Base-by-base conservation (phyloP, 2,329 filamentous ascomycete genomes). In the Shiraia bambusicola region DNA sequence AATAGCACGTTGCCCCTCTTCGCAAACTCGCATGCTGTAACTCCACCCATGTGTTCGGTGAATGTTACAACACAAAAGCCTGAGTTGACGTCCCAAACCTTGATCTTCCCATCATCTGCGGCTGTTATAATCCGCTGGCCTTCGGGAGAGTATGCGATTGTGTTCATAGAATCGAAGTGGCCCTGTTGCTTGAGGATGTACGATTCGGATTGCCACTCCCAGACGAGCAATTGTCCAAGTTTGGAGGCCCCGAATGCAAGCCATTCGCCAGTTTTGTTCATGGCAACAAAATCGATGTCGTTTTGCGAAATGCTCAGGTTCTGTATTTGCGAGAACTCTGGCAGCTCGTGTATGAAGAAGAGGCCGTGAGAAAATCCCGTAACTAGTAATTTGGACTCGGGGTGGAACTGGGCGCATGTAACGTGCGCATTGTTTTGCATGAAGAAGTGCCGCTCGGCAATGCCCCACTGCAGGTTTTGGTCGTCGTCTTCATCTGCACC, bases 151-250 rank as follows among this genome's bases (percentile, higher is more conserved):
- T 97, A 98, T 7, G 87, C 86, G 3, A 98, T 76, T 0, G 90
- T 81, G 69, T 97, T 97, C 81, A 97, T 91, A 2, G 89, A 87
- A 66, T 98, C 93, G 52, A 95, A 91, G 70, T 98, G 93, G 0
- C 92, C 93, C 69, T 97, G 93, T 64, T 98, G 93, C 71, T 98
- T 98, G 34, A 98, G 76, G 44, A 98, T 94, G 69, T 98, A 98
- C 5, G 92, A 97, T 69, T 98, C 94, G 0, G 93, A 98, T 66
- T 97, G 92, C 91, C 94, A 98, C 68, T 98, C 93, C 93, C 93
- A 98, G 3, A 98, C 93, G 3, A 98, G 74, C n/a, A 98, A 76
- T 65, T 98, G 93, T 1, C 94, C 94, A 4, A 95, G 78, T 59
- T 94, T 94, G 2, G 93, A 95, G 0, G 94, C 93, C 11, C 92